Percentiles rank a stretch among this genome's conserved stretches.
phyloP scores from a whole-genome alignment of 139 green algal genomes.

The Coelastrella sp. region DNA sequence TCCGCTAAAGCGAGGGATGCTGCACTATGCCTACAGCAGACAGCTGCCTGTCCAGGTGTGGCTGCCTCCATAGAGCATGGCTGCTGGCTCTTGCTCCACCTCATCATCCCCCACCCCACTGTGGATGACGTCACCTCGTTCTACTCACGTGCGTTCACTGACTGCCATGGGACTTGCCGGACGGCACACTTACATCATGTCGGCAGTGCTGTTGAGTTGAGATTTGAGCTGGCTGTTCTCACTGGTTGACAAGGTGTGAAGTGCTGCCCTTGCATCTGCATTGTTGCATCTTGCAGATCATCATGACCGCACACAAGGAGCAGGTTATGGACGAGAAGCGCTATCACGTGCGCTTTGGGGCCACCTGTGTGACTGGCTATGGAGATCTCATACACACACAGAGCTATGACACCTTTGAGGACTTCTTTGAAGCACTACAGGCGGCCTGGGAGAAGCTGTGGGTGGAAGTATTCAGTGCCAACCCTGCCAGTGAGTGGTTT shows the following conservation, averaged over 20 bases:
- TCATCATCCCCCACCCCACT: too few relatives aligned
- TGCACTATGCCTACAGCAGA: slow-evolving; percentile 85
- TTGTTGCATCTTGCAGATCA: slow-evolving; percentile 45
- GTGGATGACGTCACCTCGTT: too few relatives aligned
- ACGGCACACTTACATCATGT: too few relatives aligned
- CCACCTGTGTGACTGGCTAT: slow-evolving; percentile 61
- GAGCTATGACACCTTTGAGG: slow-evolving; percentile 68
- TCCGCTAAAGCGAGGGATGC: slow-evolving; percentile 92
- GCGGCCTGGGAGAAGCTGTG: slow-evolving; percentile 71
- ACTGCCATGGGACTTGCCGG: too few relatives aligned
- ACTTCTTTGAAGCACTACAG: slow-evolving; percentile 70
- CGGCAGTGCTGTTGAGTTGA: too few relatives aligned
- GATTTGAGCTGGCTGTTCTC: too few relatives aligned
- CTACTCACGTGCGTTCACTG: too few relatives aligned
- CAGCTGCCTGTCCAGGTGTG: slow-evolving; percentile 84
- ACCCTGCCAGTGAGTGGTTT: slow-evolving; percentile 29
- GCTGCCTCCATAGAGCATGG: neutral
- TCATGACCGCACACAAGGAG: slow-evolving; percentile 83
- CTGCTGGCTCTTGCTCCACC: neutral
- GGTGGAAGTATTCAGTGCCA: slow-evolving; percentile 58
- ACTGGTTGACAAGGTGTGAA: neutral
- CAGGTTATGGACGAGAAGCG: slow-evolving; percentile 70
- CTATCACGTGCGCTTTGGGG: slow-evolving; percentile 50
- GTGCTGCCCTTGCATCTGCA: neutral
- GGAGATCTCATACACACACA: slow-evolving; percentile 58